Percentiles rank a stretch among this genome's conserved stretches.
These are phyloP conservation scores for Ophiosphaerella narmari DNA, from an alignment of 2,329 filamentous ascomycete genomes.

Conservation along the genomic window DNA sequence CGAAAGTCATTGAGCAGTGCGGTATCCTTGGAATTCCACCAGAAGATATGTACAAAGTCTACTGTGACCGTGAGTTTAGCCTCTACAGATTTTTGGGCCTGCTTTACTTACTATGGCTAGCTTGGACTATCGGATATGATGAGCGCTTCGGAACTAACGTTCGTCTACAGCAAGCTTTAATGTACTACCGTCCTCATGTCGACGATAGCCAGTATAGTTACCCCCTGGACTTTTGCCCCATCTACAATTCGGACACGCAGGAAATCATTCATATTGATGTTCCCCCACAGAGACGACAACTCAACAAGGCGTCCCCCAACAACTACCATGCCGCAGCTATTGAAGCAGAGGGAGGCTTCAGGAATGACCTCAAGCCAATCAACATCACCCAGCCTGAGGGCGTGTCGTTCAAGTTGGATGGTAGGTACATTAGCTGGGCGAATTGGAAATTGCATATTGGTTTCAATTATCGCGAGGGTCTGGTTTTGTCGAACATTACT, in stretches of 20 bases:
- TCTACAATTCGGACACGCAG: slow-evolving; percentile 80
- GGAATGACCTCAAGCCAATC: slow-evolving; percentile 81
- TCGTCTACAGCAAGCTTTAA: slow-evolving; percentile 86
- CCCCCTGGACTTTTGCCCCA: slow-evolving; percentile 91
- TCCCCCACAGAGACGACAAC: slow-evolving; percentile 73
- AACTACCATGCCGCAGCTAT: slow-evolving; percentile 81
- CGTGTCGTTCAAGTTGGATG: slow-evolving; percentile 80
- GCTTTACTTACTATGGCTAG: slow-evolving; percentile 41
- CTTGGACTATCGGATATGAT: slow-evolving; percentile 95
- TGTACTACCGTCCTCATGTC: slow-evolving; percentile 88
- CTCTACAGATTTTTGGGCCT: not conserved
- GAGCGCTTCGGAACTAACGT: slow-evolving; percentile 80
- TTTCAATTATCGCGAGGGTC: slow-evolving; percentile 92
- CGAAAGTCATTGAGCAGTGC: slow-evolving; percentile 90
- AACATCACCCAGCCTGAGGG: slow-evolving; percentile 88
- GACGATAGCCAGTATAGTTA: slow-evolving; percentile 91
- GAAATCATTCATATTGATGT: slow-evolving; percentile 83
- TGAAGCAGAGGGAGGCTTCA: slow-evolving; percentile 74
- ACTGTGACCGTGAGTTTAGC: slow-evolving; percentile 76
- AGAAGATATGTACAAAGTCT: slow-evolving; percentile 92
- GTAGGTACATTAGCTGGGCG: slow-evolving; percentile 80
- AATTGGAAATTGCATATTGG: slow-evolving; percentile 93
- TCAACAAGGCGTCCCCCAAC: slow-evolving; percentile 72
- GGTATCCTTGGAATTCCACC: slow-evolving; percentile 77
- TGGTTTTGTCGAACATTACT: slow-evolving; percentile 87